Base-by-base conservation (phyloP, 176 grass and related monocot species). In the Avena atlantica region DNA sequence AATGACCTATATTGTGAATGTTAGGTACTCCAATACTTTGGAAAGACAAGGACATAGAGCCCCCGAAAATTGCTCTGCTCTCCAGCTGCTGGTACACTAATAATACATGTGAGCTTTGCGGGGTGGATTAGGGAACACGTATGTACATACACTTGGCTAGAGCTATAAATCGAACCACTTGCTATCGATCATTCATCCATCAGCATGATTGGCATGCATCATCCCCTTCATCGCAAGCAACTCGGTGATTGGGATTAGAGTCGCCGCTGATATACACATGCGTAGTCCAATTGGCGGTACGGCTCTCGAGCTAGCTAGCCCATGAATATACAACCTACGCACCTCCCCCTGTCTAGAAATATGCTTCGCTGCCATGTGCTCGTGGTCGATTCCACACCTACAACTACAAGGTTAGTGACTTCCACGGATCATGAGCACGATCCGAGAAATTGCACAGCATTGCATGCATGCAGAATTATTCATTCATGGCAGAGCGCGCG, bases 181-280 rank as follows among this genome's bases (percentile, higher is more conserved):
- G 16, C 19, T 24, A 63, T 42, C 58, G 73, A 62, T 80, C 13
- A 29, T 68, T 80, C 13, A 68, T 56, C 12, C 31, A 34, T 34
- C 31, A 34, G 5, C 24, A 69, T 69, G 31, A 69, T 40, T 40
- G 15, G 14, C 66, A 29, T 29, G 27, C 27, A 29, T 2, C 27
- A 40, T 51, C 15, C 68, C 59, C 42, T 51, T 51, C 83, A 17
- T 25, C 23, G 57, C 31, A 34, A 34, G 31, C 31, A 34, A 34
- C 31, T 62, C 31, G 24, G 62, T 69, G 84, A 53, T 78, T 78
- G 84, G 31, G 84, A 86, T 85, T 78, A 55, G 60, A 55, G 62
- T 59, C 8, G 83, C 56, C 67, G 29, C 17, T n/a, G 66, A 83
- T 17, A 83, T 17, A 16, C 31, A 72, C 37, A 45, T 24, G 20